Percentiles rank a stretch among this genome's conserved stretches.
These are phyloP conservation scores for Ophiostoma quercus DNA, from an alignment of 2,329 filamentous ascomycete species.

Conservation along the genomic window DNA sequence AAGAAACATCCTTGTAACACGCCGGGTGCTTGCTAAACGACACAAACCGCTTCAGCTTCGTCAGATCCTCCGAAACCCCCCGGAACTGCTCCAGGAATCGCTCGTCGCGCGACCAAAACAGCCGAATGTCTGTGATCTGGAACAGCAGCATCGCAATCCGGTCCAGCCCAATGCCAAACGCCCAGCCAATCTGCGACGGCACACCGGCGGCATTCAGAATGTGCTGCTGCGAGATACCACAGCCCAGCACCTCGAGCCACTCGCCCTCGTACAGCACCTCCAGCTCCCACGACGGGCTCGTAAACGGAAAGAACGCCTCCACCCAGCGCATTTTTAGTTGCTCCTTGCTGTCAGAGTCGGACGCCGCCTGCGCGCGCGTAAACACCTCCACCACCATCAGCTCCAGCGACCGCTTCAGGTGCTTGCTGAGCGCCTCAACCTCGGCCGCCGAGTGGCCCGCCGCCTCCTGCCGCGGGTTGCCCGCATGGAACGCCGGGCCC, in stretches of 20 bases:
- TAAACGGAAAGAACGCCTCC: conserved; percentile 96
- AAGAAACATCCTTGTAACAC: conserved; percentile 87
- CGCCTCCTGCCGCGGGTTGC: conserved; percentile 72
- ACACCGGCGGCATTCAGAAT: conserved; percentile 73
- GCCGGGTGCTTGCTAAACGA: conserved; percentile 89
- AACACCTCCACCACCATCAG: conserved; percentile 88
- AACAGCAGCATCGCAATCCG: conserved; percentile 97
- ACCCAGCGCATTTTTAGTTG: conserved; percentile 78
- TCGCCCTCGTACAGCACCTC: conserved; percentile 92
- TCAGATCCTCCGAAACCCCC: conserved; percentile 50
- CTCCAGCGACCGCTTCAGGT: conserved; percentile 86
- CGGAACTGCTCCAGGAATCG: conserved; percentile 85
- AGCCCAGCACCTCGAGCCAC: conserved; percentile 96
- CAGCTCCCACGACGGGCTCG: conserved; percentile 89
- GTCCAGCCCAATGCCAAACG: conserved; percentile 90
- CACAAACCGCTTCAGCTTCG: conserved; percentile 58
- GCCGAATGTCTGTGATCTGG: conserved; percentile 88
- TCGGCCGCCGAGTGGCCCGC: conserved; percentile 67
- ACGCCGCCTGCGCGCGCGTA: conserved; percentile 64
- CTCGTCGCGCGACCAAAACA: conserved; percentile 86
- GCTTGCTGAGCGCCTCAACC: conserved; percentile 73
- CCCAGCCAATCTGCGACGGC: conserved; percentile 77
- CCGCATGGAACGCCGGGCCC: conserved; percentile 68
- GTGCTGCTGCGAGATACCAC: conserved; percentile 78
- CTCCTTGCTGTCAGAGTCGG: conserved; percentile 33